Percentiles rank a stretch among this genome's conserved stretches.
phyloP scores from a whole-genome alignment of 805 yeast genomes.

The Yarrowia osloensis region DNA sequence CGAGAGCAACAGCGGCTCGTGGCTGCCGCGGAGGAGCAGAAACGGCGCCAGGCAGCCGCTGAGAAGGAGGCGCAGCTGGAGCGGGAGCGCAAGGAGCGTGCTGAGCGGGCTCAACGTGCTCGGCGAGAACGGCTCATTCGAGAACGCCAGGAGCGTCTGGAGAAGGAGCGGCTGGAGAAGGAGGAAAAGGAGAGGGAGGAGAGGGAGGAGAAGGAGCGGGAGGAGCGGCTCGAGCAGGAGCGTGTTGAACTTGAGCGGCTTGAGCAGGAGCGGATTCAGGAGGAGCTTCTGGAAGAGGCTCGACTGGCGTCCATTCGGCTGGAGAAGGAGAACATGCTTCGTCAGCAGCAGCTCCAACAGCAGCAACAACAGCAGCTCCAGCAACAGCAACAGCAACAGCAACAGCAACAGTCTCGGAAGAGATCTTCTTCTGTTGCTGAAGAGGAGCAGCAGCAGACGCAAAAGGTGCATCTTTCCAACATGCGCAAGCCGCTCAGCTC shows the following conservation, averaged over 20 bases:
- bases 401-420: not conserved
- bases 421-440: not conserved
- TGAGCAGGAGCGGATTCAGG: constrained; percentile 3
- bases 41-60: not conserved
- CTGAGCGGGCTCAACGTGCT: constrained; percentile 19
- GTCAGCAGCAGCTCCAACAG: not conserved
- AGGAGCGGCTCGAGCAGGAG: constrained; percentile 5
- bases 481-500: constrained; percentile 20
- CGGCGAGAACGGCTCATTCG: constrained; percentile 1
- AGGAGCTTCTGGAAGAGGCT: constrained; percentile 24
- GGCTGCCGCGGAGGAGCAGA: constrained; percentile 17
- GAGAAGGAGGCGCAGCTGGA: constrained; percentile 17
- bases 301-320: constrained; percentile 2
- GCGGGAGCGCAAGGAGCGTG: constrained; percentile 14
- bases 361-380: not conserved
- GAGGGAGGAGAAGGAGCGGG: not conserved
- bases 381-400: not conserved
- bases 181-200: not conserved
- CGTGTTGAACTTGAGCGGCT: not conserved
- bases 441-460: constrained; percentile 8
- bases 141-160: constrained; percentile 12
- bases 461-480: constrained; percentile 25
- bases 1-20: not conserved
- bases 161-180: not conserved
- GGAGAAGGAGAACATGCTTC: constrained; percentile 16